Base-by-base conservation (phyloP, 805 yeast genomes). In the Torulaspora delbrueckii region DNA sequence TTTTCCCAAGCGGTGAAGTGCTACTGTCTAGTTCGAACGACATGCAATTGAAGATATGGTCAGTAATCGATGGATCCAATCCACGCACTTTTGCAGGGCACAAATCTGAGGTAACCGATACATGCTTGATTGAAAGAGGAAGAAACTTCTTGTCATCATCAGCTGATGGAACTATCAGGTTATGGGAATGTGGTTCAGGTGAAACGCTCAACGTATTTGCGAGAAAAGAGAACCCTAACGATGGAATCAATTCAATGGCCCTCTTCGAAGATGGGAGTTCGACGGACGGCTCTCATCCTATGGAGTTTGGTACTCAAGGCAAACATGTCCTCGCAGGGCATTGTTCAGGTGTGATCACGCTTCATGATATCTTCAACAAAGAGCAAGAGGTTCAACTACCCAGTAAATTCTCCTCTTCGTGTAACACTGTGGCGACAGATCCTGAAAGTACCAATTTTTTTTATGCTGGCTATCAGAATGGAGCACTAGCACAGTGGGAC, bases 121-220 rank as follows among this genome's bases (percentile, higher is more conserved):
- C 77, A 2, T 71, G 63, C 2, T 54, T 82, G 50, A 65, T 85
- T 14, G 89, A 80, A 0, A 66, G 76, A 13, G 95, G 95, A 1
- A 66, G 91, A 33, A 84, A 85, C 57, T 68, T 86, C 47, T 50
- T 83, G 14, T 74, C 83, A 5, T 67, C 80, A 8, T 73, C 79
- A 5, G 42, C 51, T 4, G 86, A 79, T 59, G 86, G 86, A 0
- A 57, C 76, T 0, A 68, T 82, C 1, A 70, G 66, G 35, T 57
- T 86, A 30, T 85, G 89, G 90, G 91, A 84, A 54, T 77, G 87
- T 59, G 82, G 85, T 0, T 56, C 74, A 1, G 87, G 82, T 1
- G 43, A 56, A 14, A 55, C 64, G 7, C 57, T 83, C 4, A 65
- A 72, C 54, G 62, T 68, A 30, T 70, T 78, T 42, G 50, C 55